Conservation (phyloP, 78 protist genomes). For the Planoprotostelium fungivorum region DNA sequence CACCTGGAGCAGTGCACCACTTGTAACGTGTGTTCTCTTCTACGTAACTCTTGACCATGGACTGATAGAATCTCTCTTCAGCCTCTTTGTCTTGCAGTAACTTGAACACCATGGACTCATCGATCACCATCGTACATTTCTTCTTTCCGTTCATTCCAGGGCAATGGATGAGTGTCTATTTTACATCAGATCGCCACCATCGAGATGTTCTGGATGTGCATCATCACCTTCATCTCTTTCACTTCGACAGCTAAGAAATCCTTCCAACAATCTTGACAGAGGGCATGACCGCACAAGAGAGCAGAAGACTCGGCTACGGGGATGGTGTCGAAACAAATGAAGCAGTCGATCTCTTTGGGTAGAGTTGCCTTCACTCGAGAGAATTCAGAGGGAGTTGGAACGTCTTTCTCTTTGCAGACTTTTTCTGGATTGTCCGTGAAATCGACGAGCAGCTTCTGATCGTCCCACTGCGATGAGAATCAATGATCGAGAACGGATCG, state of each 20-base stretch:
- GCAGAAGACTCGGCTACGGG: background rate
- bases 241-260: background rate
- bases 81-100: background rate
- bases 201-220: background rate
- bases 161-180: background rate
- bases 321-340: background rate
- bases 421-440: background rate
- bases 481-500: too few relatives aligned
- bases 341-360: background rate
- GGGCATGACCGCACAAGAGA: background rate
- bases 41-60: background rate
- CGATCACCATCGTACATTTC: background rate
- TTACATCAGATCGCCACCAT: background rate
- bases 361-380: too few relatives aligned
- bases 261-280: constrained; percentile 2
- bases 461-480: background rate
- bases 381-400: background rate
- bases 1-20: background rate
- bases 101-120: background rate
- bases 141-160: background rate
- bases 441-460: background rate
- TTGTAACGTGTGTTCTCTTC: background rate
- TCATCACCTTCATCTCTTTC: background rate
- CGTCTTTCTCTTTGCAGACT: background rate
- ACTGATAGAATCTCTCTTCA: background rate